phyloP scores from a whole-genome alignment of 441 rosid species.

The Raphanus hybrid region DNA sequence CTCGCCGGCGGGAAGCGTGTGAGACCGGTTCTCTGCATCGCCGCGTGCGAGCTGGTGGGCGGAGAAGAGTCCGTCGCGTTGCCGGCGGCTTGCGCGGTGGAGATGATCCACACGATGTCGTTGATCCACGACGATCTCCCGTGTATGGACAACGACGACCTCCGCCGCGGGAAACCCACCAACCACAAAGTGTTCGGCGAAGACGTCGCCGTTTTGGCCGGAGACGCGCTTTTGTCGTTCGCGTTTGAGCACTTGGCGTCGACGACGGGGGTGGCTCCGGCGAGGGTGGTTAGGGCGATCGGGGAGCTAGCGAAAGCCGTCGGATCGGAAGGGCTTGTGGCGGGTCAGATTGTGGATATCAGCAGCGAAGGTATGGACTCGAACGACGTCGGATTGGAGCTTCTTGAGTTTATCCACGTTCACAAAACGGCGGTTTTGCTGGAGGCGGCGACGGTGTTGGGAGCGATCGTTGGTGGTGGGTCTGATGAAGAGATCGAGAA shows the following conservation, averaged over 20 bases:
- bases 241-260: slow-evolving; percentile 75
- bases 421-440: slow-evolving; percentile 83
- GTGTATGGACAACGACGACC: slow-evolving; percentile 91
- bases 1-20: slow-evolving; percentile 80
- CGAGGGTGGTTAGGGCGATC: slow-evolving; percentile 55
- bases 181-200: slow-evolving; percentile 86
- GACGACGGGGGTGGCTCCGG: slow-evolving; percentile 54
- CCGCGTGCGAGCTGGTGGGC: slow-evolving; percentile 73
- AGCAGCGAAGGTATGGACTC: slow-evolving; percentile 54
- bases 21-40: slow-evolving; percentile 67
- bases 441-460: slow-evolving; percentile 75
- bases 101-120: slow-evolving; percentile 91
- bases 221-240: slow-evolving; percentile 80
- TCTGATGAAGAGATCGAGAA: slow-evolving; percentile 67
- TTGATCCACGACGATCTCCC: slow-evolving; percentile 89
- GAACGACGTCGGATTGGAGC: slow-evolving; percentile 57
- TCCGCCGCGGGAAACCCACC: slow-evolving; percentile 90
- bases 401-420: slow-evolving; percentile 74
- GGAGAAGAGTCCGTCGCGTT: slow-evolving; percentile 61
- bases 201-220: slow-evolving; percentile 84
- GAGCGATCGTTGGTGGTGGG: slow-evolving; percentile 81
- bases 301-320: slow-evolving; percentile 70
- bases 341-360: slow-evolving; percentile 84
- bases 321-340: slow-evolving; percentile 76
- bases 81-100: slow-evolving; percentile 81